Evolutionary conservation across 1,284 basidiomycete genomes (phyloP).

Genomic region (Cryptococcus floricola): DNA sequence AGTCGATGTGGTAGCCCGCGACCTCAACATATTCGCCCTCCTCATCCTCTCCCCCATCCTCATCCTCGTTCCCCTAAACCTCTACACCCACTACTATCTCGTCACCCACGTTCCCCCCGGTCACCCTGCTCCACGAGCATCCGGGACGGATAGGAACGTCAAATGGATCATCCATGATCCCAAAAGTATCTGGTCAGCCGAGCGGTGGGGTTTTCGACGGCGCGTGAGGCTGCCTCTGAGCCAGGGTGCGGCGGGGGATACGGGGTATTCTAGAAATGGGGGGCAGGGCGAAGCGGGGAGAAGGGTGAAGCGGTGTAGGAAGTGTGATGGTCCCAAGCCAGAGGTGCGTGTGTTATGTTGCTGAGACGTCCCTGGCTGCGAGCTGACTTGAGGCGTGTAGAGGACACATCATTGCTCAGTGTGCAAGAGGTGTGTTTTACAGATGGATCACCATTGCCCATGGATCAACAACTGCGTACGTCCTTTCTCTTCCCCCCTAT

Average conservation of each 20-base stretch:
- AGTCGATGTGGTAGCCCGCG: slow-evolving; percentile 68
- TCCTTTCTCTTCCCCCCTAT: background rate
- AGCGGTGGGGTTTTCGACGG: slow-evolving; percentile 28
- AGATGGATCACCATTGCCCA: slow-evolving; percentile 93
- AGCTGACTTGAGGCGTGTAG: slow-evolving; percentile 50
- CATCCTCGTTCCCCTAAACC: slow-evolving; percentile 68
- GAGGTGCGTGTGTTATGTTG: slow-evolving; percentile 59
- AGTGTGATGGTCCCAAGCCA: slow-evolving; percentile 69
- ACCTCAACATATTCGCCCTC: slow-evolving; percentile 55
- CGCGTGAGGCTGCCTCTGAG: slow-evolving; percentile 12
- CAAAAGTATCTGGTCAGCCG: slow-evolving; percentile 23
- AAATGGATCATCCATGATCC: slow-evolving; percentile 27
- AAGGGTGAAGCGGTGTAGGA: slow-evolving; percentile 60
- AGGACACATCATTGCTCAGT: slow-evolving; percentile 93
- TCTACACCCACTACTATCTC: slow-evolving; percentile 77
- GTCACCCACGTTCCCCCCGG: slow-evolving; percentile 74
- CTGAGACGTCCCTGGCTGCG: background rate
- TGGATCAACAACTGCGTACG: slow-evolving; percentile 87
- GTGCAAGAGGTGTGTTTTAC: slow-evolving; percentile 85
- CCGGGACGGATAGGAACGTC: slow-evolving; percentile 18
- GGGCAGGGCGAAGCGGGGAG: slow-evolving; percentile 8
- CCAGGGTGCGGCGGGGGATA: slow-evolving; percentile 4
- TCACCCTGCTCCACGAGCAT: slow-evolving; percentile 51
- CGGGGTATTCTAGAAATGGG: background rate
- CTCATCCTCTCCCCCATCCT: slow-evolving; percentile 60